Base-by-base conservation (phyloP, 345 rosid species). In the Hibiscus tridactylites region DNA sequence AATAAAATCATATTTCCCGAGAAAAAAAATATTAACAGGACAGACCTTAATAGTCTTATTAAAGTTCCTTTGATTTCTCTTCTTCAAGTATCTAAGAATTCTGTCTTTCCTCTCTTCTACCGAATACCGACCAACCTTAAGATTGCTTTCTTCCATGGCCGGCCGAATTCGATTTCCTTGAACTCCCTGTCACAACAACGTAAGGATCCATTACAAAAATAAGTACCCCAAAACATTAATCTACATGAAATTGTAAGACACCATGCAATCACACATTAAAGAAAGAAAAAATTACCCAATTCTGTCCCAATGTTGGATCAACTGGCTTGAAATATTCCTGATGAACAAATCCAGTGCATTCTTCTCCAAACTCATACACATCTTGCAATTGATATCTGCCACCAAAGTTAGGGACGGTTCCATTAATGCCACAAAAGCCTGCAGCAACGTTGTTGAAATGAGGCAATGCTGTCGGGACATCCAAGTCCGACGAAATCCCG, bases 51-150 rank as follows among this genome's bases (percentile, higher is more conserved):
- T 93, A 47, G 98, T 93, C 83, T 93, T 93, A 75, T 89, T 93
- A 68, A 93, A 91, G 83, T 93, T 93, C 77, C 98, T 87, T 77
- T 87, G 92, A 78, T 89, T 93, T 88, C 90, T 88, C 82, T 93
- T 93, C 87, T 91, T 91, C 81, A 91, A 72, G 74, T 89, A 93
- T 80, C 91, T 82, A 29, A 87, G 84, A 78, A 93, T 93, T 80
- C 92, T 86, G 21, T 87, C 92, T 79, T 88, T 89, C 76, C 96
- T 88, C 75, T 93, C 97, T 77, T 91, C 96, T 5, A 77, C 91
- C 0, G 98, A 76, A 73, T 93, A 93, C 11, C 90, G 85, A 12
- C 97, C 92, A 68, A 91, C 88, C 73, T 88, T 89, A 10, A 75
- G 71, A 54, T 72, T 84, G 49, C 60, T 73, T 9, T 83, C 89